Percentiles rank a stretch among this genome's conserved stretches.
Conservation (phyloP, 129 eudicot genomes). For the Chrysanthemum seticuspe region DNA sequence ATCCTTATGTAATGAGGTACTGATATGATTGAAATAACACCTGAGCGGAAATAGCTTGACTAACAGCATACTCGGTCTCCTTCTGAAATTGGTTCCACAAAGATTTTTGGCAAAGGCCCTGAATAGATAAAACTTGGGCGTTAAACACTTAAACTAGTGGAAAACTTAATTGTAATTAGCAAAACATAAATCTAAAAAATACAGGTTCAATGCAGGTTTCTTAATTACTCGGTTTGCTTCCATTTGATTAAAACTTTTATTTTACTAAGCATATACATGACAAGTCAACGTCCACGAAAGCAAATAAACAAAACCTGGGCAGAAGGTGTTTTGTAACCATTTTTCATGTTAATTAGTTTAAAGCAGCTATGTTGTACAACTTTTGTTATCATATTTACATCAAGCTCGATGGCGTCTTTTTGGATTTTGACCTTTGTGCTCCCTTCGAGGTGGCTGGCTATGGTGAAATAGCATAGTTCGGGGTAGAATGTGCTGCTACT, state of each 20-base stretch:
- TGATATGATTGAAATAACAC: constrained; percentile 25
- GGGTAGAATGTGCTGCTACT: constrained; percentile 69
- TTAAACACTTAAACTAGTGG: not conserved
- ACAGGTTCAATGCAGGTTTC: too few relatives aligned
- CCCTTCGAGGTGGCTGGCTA: constrained; percentile 31
- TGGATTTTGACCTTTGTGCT: constrained; percentile 32
- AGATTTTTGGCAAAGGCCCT: constrained; percentile 94
- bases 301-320: too few relatives aligned
- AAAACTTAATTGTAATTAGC: too few relatives aligned
- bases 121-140: constrained; percentile 9
- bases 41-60: constrained; percentile 73
- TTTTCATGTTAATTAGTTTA: too few relatives aligned
- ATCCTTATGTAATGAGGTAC: not conserved
- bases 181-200: too few relatives aligned
- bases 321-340: too few relatives aligned
- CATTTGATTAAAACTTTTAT: too few relatives aligned
- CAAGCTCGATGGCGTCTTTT: constrained; percentile 50
- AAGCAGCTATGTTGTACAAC: too few relatives aligned
- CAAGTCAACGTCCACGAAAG: too few relatives aligned
- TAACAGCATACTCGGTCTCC: constrained; percentile 67
- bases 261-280: too few relatives aligned
- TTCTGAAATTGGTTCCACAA: constrained; percentile 67
- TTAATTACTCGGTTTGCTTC: too few relatives aligned
- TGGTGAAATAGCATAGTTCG: constrained; percentile 56
- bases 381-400: constrained; percentile 31